phyloP scores from a whole-genome alignment of 805 yeast species.

The Scheffersomyces lignosus region DNA sequence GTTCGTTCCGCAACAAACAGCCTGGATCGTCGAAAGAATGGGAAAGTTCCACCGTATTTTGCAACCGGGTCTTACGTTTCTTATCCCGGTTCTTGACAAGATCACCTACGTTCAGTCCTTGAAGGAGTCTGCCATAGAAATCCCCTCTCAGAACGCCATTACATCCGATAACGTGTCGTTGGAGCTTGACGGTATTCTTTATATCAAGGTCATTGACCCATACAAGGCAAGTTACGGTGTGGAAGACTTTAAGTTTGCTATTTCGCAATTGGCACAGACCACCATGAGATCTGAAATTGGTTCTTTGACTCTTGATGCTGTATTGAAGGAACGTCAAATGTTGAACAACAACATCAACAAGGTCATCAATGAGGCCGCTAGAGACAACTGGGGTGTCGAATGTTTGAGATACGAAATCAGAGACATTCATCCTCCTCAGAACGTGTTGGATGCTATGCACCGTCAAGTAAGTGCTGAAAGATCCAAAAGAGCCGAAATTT shows the following conservation, averaged over 20 bases:
- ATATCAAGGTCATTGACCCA: constrained; percentile 75
- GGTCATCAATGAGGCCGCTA: constrained; percentile 83
- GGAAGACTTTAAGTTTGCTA: constrained; percentile 84
- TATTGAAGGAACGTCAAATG: constrained; percentile 71
- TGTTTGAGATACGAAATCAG: constrained; percentile 84
- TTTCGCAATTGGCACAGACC: constrained; percentile 83
- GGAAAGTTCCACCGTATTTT: constrained; percentile 70
- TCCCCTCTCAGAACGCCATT: constrained; percentile 81
- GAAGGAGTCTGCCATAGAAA: constrained; percentile 83
- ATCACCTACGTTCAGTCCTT: constrained; percentile 80
- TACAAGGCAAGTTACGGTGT: constrained; percentile 87
- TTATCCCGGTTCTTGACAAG: constrained; percentile 71
- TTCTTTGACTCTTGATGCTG: constrained; percentile 75
- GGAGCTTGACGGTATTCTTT: constrained; percentile 82
- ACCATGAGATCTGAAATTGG: constrained; percentile 92
- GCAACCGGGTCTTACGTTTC: constrained; percentile 74
- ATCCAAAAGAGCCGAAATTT: constrained; percentile 81
- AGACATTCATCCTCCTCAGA: constrained; percentile 84
- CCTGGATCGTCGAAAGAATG: constrained; percentile 91
- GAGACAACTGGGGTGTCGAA: constrained; percentile 76
- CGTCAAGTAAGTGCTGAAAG: constrained; percentile 87
- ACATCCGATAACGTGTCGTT: constrained; percentile 83
- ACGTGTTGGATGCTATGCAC: constrained; percentile 88
- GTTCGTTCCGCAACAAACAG: constrained; percentile 88
- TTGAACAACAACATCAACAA: constrained; percentile 71